These are phyloP conservation scores for Tuber calosporum DNA, from an alignment of 495 filamentous ascomycete genomes.

Conservation along the genomic window DNA sequence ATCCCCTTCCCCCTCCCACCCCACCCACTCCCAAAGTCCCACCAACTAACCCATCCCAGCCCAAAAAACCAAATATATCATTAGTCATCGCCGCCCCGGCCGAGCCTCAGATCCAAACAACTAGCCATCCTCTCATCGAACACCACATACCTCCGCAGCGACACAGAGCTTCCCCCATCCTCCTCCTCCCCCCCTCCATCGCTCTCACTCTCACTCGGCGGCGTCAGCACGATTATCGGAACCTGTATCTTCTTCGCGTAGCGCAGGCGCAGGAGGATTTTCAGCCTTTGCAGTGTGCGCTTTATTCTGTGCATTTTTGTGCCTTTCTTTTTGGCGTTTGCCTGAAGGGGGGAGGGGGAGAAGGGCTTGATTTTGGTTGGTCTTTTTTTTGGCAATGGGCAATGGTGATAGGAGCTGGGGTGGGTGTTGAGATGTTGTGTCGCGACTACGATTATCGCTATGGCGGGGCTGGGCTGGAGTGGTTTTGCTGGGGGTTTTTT, in stretches of 20 bases:
- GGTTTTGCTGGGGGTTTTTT: neutral
- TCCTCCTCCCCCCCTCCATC: neutral
- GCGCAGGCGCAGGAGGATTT: neutral
- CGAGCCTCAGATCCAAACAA: neutral
- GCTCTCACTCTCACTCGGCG: neutral
- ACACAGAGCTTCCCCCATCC: neutral
- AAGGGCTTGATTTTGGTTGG: neutral
- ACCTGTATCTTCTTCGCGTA: neutral
- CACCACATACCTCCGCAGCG: neutral
- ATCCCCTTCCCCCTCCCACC: slow-evolving; percentile 24
- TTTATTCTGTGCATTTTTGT: neutral
- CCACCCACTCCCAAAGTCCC: slow-evolving; percentile 15
- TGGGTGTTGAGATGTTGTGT: neutral
- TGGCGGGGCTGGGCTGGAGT: neutral
- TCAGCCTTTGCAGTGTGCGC: neutral
- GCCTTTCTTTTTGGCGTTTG: neutral
- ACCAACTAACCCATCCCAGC: neutral
- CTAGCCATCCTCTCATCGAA: neutral
- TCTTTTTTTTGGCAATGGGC: neutral
- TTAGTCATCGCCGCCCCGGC: neutral
- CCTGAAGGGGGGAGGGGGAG: neutral
- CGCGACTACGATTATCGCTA: neutral
- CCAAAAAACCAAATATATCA: neutral
- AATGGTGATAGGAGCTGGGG: neutral
- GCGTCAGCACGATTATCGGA: neutral